phyloP scores from a whole-genome alignment of 2,329 filamentous ascomycete genomes.

The Fusarium piperis region DNA sequence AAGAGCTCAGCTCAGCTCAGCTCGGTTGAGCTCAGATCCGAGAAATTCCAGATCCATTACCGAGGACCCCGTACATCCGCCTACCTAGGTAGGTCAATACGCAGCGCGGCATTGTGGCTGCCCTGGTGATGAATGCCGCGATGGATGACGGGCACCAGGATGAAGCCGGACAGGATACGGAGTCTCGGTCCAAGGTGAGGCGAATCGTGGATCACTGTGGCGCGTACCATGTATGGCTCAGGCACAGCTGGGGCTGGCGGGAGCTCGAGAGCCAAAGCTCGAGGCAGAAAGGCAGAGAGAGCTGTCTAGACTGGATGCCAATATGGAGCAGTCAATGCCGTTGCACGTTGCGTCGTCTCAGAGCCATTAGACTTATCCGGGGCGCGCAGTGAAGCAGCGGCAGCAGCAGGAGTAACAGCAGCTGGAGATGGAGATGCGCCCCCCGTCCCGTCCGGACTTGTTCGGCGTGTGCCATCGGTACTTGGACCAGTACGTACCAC shows the following conservation, averaged over 20 bases:
- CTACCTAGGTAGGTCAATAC: background rate
- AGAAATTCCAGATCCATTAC: slow-evolving; percentile 18
- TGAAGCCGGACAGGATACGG: slow-evolving; percentile 33
- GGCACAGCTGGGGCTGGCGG: slow-evolving; percentile 1
- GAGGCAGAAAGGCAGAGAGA: slow-evolving; percentile 7
- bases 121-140: slow-evolving; percentile 2
- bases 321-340: slow-evolving; percentile 19
- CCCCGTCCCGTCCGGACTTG: background rate
- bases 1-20: slow-evolving; percentile 5
- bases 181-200: slow-evolving; percentile 20
- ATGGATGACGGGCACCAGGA: slow-evolving; percentile 25
- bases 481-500: slow-evolving; percentile 3
- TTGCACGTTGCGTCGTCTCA: slow-evolving; percentile 24
- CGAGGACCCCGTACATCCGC: slow-evolving; percentile 17
- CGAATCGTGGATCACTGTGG: slow-evolving; percentile 21
- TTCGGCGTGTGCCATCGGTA: slow-evolving; percentile 17
- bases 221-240: slow-evolving; percentile 16
- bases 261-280: slow-evolving; percentile 10
- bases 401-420: no score
- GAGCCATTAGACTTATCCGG: slow-evolving; percentile 3
- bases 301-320: background rate
- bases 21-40: slow-evolving; percentile 25
- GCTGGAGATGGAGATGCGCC: background rate
- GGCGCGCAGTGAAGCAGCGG: background rate
- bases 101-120: slow-evolving; percentile 1